A percentile compares a stretch with the other conserved stretches of the same genome.
phyloP scores from a whole-genome alignment of 805 yeast genomes.

The Nakazawaea populi region DNA sequence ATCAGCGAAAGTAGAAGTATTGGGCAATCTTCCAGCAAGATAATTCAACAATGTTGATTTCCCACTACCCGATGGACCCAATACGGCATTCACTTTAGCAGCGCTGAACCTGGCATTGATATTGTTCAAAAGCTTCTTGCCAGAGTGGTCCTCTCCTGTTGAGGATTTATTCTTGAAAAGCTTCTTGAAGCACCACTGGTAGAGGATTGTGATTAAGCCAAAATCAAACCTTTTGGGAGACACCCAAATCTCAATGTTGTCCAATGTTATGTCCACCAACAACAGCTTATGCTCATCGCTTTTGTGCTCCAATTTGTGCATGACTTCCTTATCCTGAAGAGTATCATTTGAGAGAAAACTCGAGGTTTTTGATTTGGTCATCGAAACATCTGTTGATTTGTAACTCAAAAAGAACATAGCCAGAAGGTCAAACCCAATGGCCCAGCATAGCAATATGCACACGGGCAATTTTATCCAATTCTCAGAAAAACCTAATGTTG shows the following conservation, averaged over 20 bases:
- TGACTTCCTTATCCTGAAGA: conserved; percentile 11
- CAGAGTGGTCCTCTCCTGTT: conserved; percentile 9
- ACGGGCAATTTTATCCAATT: conserved; percentile 67
- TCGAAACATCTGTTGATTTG: conserved; percentile 45
- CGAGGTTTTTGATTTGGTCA: conserved; percentile 31
- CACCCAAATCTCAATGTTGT: conserved; percentile 19
- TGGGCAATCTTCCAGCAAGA: conserved; percentile 51
- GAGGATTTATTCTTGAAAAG: conserved; percentile 6
- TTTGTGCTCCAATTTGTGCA: not conserved
- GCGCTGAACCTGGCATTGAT: conserved; percentile 48
- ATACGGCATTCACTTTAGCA: conserved; percentile 59
- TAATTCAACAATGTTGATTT: conserved; percentile 63
- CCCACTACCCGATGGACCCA: conserved; percentile 83
- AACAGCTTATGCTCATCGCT: not conserved
- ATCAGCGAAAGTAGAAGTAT: conserved; percentile 17
- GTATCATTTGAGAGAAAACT: conserved; percentile 7
- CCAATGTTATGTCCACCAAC: conserved; percentile 15
- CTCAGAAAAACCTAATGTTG: conserved; percentile 39
- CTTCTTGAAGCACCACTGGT: conserved; percentile 7
- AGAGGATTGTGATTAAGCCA: conserved; percentile 2
- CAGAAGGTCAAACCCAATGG: conserved; percentile 43
- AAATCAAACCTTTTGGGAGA: conserved; percentile 5
- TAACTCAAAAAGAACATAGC: conserved; percentile 43
- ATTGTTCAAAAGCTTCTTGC: conserved; percentile 33
- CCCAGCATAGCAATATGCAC: conserved; percentile 52